phyloP scores from a whole-genome alignment of 2,329 filamentous ascomycete genomes.

The Cladosporium sp. region DNA sequence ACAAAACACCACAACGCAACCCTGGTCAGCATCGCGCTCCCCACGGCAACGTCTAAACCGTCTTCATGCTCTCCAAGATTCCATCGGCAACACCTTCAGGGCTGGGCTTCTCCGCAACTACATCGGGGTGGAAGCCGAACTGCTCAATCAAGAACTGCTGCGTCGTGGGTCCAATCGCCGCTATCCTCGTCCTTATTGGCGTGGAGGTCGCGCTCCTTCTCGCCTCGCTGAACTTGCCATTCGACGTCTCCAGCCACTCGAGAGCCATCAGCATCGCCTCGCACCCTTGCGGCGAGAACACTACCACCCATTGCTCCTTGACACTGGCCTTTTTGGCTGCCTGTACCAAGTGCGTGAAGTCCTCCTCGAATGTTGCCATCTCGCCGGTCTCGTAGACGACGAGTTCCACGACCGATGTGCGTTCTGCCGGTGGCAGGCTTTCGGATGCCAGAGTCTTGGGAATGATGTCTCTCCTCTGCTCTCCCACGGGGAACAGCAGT shows the following conservation, averaged over 20 bases:
- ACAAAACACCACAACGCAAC: not conserved
- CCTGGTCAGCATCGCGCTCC: not conserved
- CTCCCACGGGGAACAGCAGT: slow-evolving; percentile 84
- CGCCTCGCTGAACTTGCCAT: slow-evolving; percentile 38
- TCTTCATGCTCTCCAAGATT: slow-evolving; percentile 10
- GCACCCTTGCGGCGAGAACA: slow-evolving; percentile 66
- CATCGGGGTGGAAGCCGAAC: slow-evolving; percentile 70
- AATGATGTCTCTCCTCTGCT: slow-evolving; percentile 86
- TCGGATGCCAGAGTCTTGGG: slow-evolving; percentile 72
- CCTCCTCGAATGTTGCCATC: slow-evolving; percentile 71
- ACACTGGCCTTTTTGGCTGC: slow-evolving; percentile 44
- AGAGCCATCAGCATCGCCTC: slow-evolving; percentile 60
- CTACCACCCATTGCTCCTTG: slow-evolving; percentile 67
- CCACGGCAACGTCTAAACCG: not conserved
- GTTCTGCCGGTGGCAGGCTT: slow-evolving; percentile 48
- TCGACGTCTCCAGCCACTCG: slow-evolving; percentile 46
- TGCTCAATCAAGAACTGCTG: slow-evolving; percentile 66
- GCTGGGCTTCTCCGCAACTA: slow-evolving; percentile 79
- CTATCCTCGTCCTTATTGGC: slow-evolving; percentile 79
- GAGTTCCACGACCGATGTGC: slow-evolving; percentile 72
- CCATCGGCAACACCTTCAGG: slow-evolving; percentile 62
- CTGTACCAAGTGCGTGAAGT: slow-evolving; percentile 55
- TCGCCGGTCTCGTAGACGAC: slow-evolving; percentile 86
- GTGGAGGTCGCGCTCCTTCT: slow-evolving; percentile 81
- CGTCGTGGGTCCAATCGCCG: slow-evolving; percentile 93